Conservation (phyloP, 345 rosid species). For the Reutealis trisperma region DNA sequence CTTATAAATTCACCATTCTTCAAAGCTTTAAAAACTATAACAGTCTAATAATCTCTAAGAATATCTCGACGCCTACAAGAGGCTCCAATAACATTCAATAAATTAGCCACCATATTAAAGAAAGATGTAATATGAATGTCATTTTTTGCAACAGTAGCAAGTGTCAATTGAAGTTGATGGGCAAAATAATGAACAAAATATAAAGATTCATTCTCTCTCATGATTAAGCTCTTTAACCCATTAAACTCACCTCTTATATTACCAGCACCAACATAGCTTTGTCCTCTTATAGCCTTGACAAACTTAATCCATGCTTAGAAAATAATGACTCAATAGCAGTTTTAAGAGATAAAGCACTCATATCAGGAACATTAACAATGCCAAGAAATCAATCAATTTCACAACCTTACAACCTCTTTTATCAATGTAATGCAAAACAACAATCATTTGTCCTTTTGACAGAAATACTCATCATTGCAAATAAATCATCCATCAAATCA, state of each 20-base stretch:
- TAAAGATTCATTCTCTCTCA: background rate
- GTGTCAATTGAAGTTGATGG: background rate
- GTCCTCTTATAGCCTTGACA: background rate
- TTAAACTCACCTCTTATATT: background rate
- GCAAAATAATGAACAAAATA: background rate
- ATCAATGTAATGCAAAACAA: too few relatives aligned
- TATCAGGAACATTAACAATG: background rate
- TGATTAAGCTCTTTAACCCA: background rate
- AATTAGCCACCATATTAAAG: background rate
- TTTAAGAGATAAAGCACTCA: background rate
- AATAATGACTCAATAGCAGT: background rate
- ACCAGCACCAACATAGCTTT: background rate
- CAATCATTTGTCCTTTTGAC: too few relatives aligned
- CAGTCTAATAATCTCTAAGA: too few relatives aligned
- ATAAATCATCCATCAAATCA: too few relatives aligned
- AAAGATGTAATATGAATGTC: background rate
- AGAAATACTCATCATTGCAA: too few relatives aligned
- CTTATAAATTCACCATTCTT: too few relatives aligned
- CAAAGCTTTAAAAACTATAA: too few relatives aligned
- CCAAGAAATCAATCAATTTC: too few relatives aligned
- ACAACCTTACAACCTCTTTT: too few relatives aligned
- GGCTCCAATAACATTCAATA: too few relatives aligned
- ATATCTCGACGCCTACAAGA: too few relatives aligned
- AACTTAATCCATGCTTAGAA: background rate
- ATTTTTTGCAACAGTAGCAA: background rate